Evolutionary conservation across 768 basidiomycete genomes (phyloP), one percentile per base, ranked within the genome.

Genomic region (Ramaria rubella): DNA sequence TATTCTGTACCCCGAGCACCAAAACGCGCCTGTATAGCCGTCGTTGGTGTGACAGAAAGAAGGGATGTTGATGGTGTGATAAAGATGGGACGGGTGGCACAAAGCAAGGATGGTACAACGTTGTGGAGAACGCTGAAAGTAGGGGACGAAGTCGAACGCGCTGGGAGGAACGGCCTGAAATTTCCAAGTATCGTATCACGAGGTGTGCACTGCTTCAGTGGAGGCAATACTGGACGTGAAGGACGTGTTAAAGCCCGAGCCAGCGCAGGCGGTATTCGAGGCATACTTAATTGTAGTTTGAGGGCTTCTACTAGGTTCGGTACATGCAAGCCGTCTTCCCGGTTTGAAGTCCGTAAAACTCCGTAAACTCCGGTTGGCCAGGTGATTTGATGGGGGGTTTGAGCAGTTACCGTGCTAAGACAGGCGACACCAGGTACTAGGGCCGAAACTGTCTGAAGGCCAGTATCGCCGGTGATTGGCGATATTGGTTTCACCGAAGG

Each of bases 1-100:
- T 97, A 98, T 71, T 94, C 91, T n/a, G 82, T 80, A 43, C 94
- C 94, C 43, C 82, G 81, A 27, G 86, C 78, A 29, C 75, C 75
- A 66, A 78, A 83, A 6, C 93, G 84, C 38, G 79, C 71, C 62
- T 85, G 82, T 30, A 76, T 70, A 7, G 55, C 33, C 2, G 55
- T 9, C 3, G 55, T 57, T 36, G 52, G 59, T 30, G 58, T 59
- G 49, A n/a, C 55, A 23, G 23, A 31, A 58, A 36, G 46, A 38
- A 48, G 52, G 15, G 31, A 46, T 23, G 46, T 54, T 40, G 33
- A 27, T 24, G 36, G 19, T 33, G 34, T 29, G 15, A 38, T 31
- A 33, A 44, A 38, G 43, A 11, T 40, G 7, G 43, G 19, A 15
- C 19, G 31, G 11, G 45, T 26, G 26, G 29, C 33, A 21, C 12